phyloP scores from a whole-genome alignment of 2,329 filamentous ascomycete species.

The Aspergillus awamori region DNA sequence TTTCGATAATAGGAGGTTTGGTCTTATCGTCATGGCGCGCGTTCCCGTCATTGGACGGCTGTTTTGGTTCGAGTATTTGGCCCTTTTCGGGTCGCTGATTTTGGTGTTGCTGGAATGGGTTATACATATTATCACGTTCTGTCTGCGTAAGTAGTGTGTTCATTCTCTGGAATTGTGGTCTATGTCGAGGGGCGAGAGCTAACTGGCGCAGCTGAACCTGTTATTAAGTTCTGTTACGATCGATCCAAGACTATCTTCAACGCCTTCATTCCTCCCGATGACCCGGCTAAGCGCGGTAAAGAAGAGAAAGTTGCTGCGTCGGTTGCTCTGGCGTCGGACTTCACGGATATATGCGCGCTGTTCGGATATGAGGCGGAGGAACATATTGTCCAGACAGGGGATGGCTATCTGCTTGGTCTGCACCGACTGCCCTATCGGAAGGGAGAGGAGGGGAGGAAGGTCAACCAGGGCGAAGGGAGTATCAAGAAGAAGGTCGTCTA shows the following conservation, averaged over 20 bases:
- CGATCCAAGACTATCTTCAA: slow-evolving; percentile 84
- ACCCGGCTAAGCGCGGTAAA: slow-evolving; percentile 67
- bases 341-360: slow-evolving; percentile 87
- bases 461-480: slow-evolving; percentile 69
- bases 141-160: slow-evolving; percentile 68
- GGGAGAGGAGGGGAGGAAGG: slow-evolving; percentile 75
- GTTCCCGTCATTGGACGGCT: slow-evolving; percentile 67
- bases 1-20: neutral
- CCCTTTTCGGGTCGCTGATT: slow-evolving; percentile 79
- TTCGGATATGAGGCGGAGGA: slow-evolving; percentile 95
- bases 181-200: slow-evolving; percentile 17
- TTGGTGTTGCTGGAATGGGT: slow-evolving; percentile 81
- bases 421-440: slow-evolving; percentile 83
- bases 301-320: slow-evolving; percentile 72
- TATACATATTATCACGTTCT: slow-evolving; percentile 82
- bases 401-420: slow-evolving; percentile 88
- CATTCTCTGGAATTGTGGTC: neutral
- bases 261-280: slow-evolving; percentile 69
- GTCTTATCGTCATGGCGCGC: slow-evolving; percentile 51
- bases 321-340: slow-evolving; percentile 85
- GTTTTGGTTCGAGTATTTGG: slow-evolving; percentile 76
- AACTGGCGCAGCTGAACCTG: slow-evolving; percentile 64
- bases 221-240: slow-evolving; percentile 81
- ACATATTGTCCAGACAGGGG: slow-evolving; percentile 90
- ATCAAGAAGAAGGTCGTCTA: slow-evolving; percentile 85